Percentiles rank a stretch among this genome's conserved stretches.
Evolutionary conservation across 2,329 filamentous ascomycete species (phyloP).

Genomic region (Xylariales sp.): DNA sequence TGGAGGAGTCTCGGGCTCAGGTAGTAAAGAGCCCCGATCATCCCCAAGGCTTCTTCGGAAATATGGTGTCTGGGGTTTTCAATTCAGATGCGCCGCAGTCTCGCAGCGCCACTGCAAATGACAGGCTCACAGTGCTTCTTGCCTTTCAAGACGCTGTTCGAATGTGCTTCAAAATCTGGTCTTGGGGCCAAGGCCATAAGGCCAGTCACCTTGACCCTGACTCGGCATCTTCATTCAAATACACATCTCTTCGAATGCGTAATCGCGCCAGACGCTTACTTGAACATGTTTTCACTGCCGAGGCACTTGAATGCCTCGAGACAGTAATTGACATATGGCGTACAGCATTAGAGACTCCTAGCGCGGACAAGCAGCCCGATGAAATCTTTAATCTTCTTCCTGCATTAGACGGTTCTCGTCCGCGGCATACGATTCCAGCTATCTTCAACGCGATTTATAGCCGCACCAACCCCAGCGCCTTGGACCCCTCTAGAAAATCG

Average conservation of each 20-base stretch:
- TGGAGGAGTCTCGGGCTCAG: slow-evolving; percentile 77
- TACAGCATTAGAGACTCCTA: slow-evolving; percentile 58
- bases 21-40: slow-evolving; percentile 83
- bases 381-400: slow-evolving; percentile 89
- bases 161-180: slow-evolving; percentile 94
- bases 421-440: slow-evolving; percentile 90
- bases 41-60: slow-evolving; percentile 89
- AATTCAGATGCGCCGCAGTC: slow-evolving; percentile 79
- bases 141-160: slow-evolving; percentile 96
- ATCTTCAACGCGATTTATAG: slow-evolving; percentile 98
- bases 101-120: slow-evolving; percentile 90
- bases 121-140: slow-evolving; percentile 90
- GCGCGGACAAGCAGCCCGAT: slow-evolving; percentile 65
- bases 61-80: slow-evolving; percentile 93
- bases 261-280: slow-evolving; percentile 88
- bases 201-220: slow-evolving; percentile 69
- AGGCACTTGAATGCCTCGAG: slow-evolving; percentile 92
- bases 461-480: slow-evolving; percentile 83
- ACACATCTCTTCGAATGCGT: slow-evolving; percentile 90
- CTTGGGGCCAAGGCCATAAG: slow-evolving; percentile 80
- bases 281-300: slow-evolving; percentile 91
- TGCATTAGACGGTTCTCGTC: slow-evolving; percentile 89
- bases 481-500: slow-evolving; percentile 85
- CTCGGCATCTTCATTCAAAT: slow-evolving; percentile 85
- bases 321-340: slow-evolving; percentile 90